Evolutionary conservation across 441 rosid species (phyloP), one percentile per base, ranked within the genome.

Genomic region (Omphalea diandra): DNA sequence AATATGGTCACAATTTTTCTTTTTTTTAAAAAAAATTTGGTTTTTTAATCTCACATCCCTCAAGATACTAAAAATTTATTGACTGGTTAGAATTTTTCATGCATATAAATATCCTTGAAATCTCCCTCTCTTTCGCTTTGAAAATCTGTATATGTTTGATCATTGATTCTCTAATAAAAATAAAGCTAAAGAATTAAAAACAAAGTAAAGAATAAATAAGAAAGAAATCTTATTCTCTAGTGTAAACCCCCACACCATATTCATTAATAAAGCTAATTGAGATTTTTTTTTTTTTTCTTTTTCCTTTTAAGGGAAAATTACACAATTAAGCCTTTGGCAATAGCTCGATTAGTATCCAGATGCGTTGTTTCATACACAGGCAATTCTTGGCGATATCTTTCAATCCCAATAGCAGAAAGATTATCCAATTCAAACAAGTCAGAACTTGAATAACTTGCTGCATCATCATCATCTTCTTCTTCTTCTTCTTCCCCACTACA

Each of bases 341-440:
- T 87, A 58, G 90, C 90, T 80, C 88, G 93, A 81, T 90, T 92
- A 22, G 85, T 81, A 59, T 70, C 81, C 11, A 88, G 81, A 84
- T 87, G 86, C 14, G 98, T 94, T 33, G 97, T 90, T 80, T 89
- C 98, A 71, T 94, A 94, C 65, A 94, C 97, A 0, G 98, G 98
- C 70, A 94, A 73, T 78, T 94, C 98, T 77, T 91, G 87, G 0
- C 84, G 46, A 41, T 90, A 93, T 86, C 88, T 83, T 44, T 89
- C 87, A 35, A 82, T 80, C 59, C 90, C 98, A 63, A 89, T 83
- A 17, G 79, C 82, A 14, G 90, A 86, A 56, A 89, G 90, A 86
- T 88, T 80, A 82, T 94, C 98, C 79, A 94, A 64, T 65, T 94
- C 98, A 38, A 94, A 94, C 29, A 94, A 77, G 81, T 94, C 98